Conservation (phyloP, 257 asterid genomes). For the Nicotiana undulata region DNA sequence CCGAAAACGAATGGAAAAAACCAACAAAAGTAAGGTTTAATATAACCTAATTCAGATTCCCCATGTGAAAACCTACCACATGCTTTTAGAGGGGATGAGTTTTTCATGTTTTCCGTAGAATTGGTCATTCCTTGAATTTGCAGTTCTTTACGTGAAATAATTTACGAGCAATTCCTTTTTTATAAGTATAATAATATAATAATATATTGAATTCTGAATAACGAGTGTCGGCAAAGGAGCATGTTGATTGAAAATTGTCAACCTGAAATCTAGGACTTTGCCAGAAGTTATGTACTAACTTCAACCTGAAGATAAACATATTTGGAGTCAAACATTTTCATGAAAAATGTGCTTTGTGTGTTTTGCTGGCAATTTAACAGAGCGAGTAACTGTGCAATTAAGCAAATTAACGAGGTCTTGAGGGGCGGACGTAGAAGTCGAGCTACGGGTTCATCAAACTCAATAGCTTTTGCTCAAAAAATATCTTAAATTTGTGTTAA, state of each 20-base stretch:
- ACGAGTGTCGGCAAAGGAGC: neutral
- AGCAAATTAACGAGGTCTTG: neutral
- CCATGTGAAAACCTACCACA: neutral
- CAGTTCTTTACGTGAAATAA: neutral
- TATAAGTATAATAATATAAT: neutral
- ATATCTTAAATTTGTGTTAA: too few species aligned
- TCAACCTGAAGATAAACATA: neutral
- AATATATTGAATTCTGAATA: neutral
- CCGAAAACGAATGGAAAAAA: too few species aligned
- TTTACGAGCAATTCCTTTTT: neutral
- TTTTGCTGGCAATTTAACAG: neutral
- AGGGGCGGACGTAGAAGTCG: too few species aligned
- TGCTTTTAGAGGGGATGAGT: neutral
- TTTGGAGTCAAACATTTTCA: neutral
- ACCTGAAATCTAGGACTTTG: conserved; percentile 7
- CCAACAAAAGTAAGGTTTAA: too few species aligned
- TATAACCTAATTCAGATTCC: too few species aligned
- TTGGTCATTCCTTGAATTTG: neutral
- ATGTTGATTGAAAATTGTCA: neutral
- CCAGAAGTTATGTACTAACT: neutral
- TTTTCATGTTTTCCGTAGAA: conserved; percentile 4
- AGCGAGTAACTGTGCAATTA: neutral
- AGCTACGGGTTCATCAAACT: too few species aligned
- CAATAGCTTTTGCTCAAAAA: too few species aligned
- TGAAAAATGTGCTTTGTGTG: neutral